Evolutionary conservation across 768 basidiomycete species (phyloP), one percentile per base, ranked within the genome.

Genomic region (Tulasnella sp.): DNA sequence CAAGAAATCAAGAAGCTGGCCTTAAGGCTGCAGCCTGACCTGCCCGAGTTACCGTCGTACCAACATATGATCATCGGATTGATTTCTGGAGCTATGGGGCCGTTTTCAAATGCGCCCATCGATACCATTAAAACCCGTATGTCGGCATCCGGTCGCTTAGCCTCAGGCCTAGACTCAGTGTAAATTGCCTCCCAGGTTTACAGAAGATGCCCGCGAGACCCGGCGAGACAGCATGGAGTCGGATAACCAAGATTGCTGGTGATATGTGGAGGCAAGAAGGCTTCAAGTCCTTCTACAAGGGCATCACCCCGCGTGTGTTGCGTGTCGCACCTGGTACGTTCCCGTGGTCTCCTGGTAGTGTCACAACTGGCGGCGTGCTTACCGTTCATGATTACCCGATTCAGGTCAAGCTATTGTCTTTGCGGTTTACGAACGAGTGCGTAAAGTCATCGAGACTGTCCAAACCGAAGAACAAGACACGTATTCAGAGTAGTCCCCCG

Each of bases 221-320:
- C 0, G 94, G 93, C 16, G 89, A 91, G 80, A 89, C 91, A 0
- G 93, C 96, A 1, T 86, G 95, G 80, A 87, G 92, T 81, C 90
- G 96, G 9, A 91, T 99, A 82, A 83, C 88, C 13, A 87, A 88
- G 40, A 96, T 99, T 78, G 91, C 94, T 40, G 85, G 85, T n/a
- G 95, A 95, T 70, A 98, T 99, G 95, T 98, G 95, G 92, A 89
- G 87, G 79, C 87, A 89, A 81, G 98, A 99, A 85, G 98, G 98
- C 7, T 86, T 92, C 20, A 85, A 85, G 67, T 95, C 96, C 75
- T 99, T 99, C 85, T 99, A 99, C 87, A 99, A 98, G 86, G 98
- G 98, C 26, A 98, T 99, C 83, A 98, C 96, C 0, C 98, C 98
- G 46, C 89, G 98, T 29, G 96, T 99, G 46, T 86, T 98, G 82